These are phyloP conservation scores for Sarocladium kiliense DNA, from an alignment of 2,329 filamentous ascomycete species.

Conservation along the genomic window DNA sequence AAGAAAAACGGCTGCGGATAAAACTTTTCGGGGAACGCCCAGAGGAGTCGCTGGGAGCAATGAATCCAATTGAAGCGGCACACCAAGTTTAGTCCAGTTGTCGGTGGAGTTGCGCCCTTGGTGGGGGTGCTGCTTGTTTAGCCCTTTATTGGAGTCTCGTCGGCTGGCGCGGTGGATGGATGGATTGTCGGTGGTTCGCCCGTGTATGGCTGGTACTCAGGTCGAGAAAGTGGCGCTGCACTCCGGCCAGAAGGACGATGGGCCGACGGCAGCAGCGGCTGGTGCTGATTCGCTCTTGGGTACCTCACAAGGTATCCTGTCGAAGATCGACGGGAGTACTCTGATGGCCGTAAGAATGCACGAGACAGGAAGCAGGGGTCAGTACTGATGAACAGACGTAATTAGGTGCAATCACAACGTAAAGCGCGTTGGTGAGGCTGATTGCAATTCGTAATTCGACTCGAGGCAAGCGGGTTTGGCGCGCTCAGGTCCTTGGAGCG, in stretches of 20 bases:
- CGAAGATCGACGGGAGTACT: neutral
- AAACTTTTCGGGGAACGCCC: constrained; percentile 8
- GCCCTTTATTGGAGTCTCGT: constrained; percentile 8
- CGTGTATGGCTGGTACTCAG: neutral
- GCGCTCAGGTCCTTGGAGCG: neutral
- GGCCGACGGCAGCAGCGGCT: constrained; percentile 2
- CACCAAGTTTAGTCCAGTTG: neutral
- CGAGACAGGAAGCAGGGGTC: neutral
- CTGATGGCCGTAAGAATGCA: too few relatives aligned
- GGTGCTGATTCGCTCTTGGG: neutral
- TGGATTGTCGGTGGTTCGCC: constrained; percentile 6
- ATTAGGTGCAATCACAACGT: constrained; percentile 1
- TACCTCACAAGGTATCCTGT: neutral
- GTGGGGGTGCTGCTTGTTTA: constrained; percentile 6
- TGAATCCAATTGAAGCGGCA: constrained; percentile 9
- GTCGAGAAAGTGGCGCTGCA: neutral
- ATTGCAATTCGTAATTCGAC: constrained; percentile 1
- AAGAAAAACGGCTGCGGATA: constrained; percentile 4
- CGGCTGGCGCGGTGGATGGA: constrained; percentile 7
- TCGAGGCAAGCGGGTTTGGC: constrained; percentile 6
- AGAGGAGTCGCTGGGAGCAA: constrained; percentile 1
- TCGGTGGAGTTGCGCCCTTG: constrained; percentile 7
- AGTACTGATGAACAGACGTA: neutral
- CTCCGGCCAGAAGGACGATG: neutral
- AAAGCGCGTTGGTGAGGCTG: neutral